Conservation (phyloP, 257 asterid species). For the Nicotiana knightiana region DNA sequence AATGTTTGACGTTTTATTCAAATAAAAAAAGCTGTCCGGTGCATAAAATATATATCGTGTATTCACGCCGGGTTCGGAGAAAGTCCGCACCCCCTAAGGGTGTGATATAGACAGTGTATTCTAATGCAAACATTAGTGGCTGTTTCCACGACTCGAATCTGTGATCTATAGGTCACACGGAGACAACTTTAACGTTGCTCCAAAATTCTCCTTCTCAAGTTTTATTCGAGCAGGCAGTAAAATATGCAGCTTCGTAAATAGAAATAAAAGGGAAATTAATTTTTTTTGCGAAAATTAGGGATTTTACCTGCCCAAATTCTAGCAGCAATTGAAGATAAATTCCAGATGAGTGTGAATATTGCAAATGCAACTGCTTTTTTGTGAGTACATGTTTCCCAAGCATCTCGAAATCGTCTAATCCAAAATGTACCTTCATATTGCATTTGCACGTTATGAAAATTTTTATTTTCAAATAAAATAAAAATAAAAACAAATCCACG, state of each 20-base stretch:
- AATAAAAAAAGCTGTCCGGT: no score
- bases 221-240: neutral
- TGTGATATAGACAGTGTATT: no score
- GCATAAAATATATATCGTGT: no score
- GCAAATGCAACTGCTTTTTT: slow-evolving; percentile 84
- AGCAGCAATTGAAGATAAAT: slow-evolving; percentile 55
- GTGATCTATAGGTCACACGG: no score
- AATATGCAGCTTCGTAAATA: neutral
- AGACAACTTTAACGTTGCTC: no score
- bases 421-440: slow-evolving; percentile 63
- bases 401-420: slow-evolving; percentile 59
- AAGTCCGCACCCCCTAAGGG: no score
- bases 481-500: neutral
- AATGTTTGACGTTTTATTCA: neutral
- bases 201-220: no score
- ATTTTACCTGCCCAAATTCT: slow-evolving; percentile 80
- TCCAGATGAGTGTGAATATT: slow-evolving; percentile 73
- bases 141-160: no score
- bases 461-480: neutral
- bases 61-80: no score
- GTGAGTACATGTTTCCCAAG: slow-evolving; percentile 78
- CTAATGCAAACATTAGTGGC: no score
- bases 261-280: neutral
- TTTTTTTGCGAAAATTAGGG: neutral
- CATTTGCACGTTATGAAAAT: neutral